Evolutionary conservation across 805 yeast genomes (phyloP).

Genomic region (Sugiyamaella floridensis): DNA sequence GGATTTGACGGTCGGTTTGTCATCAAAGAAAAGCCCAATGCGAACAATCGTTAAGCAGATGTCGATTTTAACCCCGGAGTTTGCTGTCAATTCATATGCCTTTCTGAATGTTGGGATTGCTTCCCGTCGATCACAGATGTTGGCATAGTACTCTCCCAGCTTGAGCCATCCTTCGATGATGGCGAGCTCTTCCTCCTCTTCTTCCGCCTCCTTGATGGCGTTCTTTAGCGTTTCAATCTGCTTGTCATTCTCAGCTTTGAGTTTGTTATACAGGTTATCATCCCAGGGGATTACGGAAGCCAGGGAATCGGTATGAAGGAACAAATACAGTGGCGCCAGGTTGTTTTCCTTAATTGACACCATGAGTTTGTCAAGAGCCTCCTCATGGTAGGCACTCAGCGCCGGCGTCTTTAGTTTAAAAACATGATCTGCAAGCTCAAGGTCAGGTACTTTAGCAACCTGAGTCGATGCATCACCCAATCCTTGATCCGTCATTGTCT

Average conservation of each 20-base stretch:
- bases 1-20: conserved; percentile 59
- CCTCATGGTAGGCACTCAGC: conserved; percentile 36
- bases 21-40: conserved; percentile 83
- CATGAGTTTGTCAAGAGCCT: conserved; percentile 41
- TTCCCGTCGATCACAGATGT: conserved; percentile 71
- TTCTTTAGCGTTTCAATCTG: conserved; percentile 43
- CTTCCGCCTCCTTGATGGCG: conserved; percentile 45
- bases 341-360: conserved; percentile 50
- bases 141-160: conserved; percentile 82
- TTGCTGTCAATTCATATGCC: conserved; percentile 72
- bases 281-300: conserved; percentile 48
- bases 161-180: conserved; percentile 66
- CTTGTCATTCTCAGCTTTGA: conserved; percentile 48
- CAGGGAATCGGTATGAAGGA: conserved; percentile 46
- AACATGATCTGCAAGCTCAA: conserved; percentile 71
- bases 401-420: conserved; percentile 48
- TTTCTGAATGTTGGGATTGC: conserved; percentile 61
- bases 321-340: conserved; percentile 78
- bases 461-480: conserved; percentile 6
- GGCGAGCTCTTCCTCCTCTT: conserved; percentile 83
- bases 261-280: conserved; percentile 43
- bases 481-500: neutral
- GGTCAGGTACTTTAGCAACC: conserved; percentile 54
- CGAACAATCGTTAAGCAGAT: conserved; percentile 73
- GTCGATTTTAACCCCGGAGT: conserved; percentile 88